Base-by-base conservation (phyloP, 1,139 yeast species). In the Diutina pseudorugosa region DNA sequence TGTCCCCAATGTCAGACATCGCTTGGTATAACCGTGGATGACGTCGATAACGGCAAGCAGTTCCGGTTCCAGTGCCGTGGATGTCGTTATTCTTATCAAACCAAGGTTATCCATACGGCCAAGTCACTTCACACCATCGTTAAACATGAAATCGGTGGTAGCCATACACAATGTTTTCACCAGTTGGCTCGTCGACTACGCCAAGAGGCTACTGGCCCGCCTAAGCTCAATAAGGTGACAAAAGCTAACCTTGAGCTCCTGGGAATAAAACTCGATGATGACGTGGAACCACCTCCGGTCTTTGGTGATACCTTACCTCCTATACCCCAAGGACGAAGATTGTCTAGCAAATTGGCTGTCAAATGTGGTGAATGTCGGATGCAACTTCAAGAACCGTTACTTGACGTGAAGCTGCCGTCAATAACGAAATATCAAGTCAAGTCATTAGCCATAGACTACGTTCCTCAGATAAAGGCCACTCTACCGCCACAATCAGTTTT, bases 1-100 rank as follows among this genome's bases (percentile, higher is more conserved):
- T 73, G 78, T 55, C 77, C 77, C 1, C 47, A 55, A 12, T 73
- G 77, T 57, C 52, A 57, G 2, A 58, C 72, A 0, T 60, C 64
- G 49, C 56, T 72, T 4, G 51, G 61, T 0, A 64, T 72, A 4
- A 55, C 62, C 3, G 62, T 69, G 12, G 54, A 58, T 4, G 68
- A 69, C 56, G 20, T 36, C 36, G 60, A 56, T 19, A 51, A 51
- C 19, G 76, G 75, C 1, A 73, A 73, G 57, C 56, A 62, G 43
- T 72, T 73, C 58, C 55, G 52, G 44, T 72, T 73, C 54, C 55
- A 54, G 12, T 73, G 78, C 57, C 61, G 58, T 2, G 63, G 55
- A 53, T 73, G 78, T 57, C 54, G 57, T 1, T 73, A 61, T 54
- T 16, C 36, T 0, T 72, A 69, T 55, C 50, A 54, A 6, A 70